Evolutionary conservation across 1,284 basidiomycete genomes (phyloP), one percentile per base, ranked within the genome.

Genomic region (Cerioporus squamosus): DNA sequence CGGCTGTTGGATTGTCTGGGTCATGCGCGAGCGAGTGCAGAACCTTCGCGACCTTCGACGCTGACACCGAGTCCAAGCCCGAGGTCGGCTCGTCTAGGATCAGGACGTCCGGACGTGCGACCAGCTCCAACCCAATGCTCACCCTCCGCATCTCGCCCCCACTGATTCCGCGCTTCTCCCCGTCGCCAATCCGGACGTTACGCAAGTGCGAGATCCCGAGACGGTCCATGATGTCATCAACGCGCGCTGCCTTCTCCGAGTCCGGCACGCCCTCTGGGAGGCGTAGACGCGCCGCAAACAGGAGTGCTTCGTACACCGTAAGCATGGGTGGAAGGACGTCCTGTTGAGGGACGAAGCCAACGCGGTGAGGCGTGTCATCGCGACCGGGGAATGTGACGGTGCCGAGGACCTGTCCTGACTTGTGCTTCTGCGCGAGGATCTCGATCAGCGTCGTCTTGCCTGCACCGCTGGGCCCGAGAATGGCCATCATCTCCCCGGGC

Each of bases 371-470:
- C 54, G 61, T 49, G 44, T 51, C 29, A 83, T 82, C 24, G 48
- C 50, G 57, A 1, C 79, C 73, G 17, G 80, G 81, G 69, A 86
- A 91, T 6, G 77, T 71, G 39, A 95, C 87, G 4, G 72, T 74
- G 2, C 95, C 94, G 0, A 84, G 78, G 6, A 80, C 78, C n/a
- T 81, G 73, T 1, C 91, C 92, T 4, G 83, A 81, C 76, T 95
- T 96, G 62, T 90, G 82, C 76, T 97, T 99, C 5, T 97, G 97
- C 0, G 97, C 96, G 8, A 98, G 82, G 59, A 98, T 91, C 65
- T 97, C 92, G 15, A 99, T 82, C 17, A 99, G 80, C 1, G 97
- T 98, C 23, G 95, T 97, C 76, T 99, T 99, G 22, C 97, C 97
- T 47, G 94, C 94, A 53, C 91, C 93, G 70, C 88, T 93, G 1